Evolutionary conservation across 2,329 filamentous ascomycete genomes (phyloP).

Genomic region (Pseudocercospora fijiensis): DNA sequence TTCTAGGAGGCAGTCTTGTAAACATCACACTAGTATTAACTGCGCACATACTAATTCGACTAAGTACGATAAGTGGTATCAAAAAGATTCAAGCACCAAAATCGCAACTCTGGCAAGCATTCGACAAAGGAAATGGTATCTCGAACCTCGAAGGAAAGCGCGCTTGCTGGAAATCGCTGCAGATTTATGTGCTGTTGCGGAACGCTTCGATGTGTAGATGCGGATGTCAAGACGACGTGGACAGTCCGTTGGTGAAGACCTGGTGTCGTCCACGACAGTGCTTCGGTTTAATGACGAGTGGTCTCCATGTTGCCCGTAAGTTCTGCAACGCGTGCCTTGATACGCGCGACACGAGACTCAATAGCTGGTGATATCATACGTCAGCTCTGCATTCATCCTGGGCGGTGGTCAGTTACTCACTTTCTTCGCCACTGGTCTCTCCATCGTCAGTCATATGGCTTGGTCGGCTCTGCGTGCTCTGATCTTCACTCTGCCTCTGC

Average conservation of each 20-base stretch:
- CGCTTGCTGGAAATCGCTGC: conserved; percentile 15
- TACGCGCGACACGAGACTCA: conserved; percentile 91
- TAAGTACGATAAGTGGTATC: conserved; percentile 19
- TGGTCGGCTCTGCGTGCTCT: conserved; percentile 50
- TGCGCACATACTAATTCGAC: conserved; percentile 9
- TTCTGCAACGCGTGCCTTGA: conserved; percentile 95
- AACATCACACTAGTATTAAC: conserved; percentile 9
- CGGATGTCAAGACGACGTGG: not conserved
- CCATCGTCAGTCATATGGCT: conserved; percentile 66
- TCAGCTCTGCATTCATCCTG: conserved; percentile 12
- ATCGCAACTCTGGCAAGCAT: conserved; percentile 10
- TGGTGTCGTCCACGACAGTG: not conserved
- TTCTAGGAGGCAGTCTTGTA: not conserved
- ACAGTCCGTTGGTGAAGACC: not conserved
- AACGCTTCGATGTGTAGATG: conserved; percentile 13
- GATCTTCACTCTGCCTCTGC: conserved; percentile 57
- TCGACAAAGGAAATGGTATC: conserved; percentile 22
- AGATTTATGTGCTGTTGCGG: conserved; percentile 4
- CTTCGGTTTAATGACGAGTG: not conserved
- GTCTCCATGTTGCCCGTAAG: conserved; percentile 58
- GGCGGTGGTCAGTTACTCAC: conserved; percentile 54
- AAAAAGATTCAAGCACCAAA: conserved; percentile 14
- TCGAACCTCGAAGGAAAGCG: conserved; percentile 7
- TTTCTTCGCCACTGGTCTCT: conserved; percentile 96
- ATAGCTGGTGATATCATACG: conserved; percentile 63